Percentiles rank a stretch among this genome's conserved stretches.
Evolutionary conservation across 192 early-diverging fungal genomes (phyloP).

Genomic region (Mortierella hygrophila): DNA sequence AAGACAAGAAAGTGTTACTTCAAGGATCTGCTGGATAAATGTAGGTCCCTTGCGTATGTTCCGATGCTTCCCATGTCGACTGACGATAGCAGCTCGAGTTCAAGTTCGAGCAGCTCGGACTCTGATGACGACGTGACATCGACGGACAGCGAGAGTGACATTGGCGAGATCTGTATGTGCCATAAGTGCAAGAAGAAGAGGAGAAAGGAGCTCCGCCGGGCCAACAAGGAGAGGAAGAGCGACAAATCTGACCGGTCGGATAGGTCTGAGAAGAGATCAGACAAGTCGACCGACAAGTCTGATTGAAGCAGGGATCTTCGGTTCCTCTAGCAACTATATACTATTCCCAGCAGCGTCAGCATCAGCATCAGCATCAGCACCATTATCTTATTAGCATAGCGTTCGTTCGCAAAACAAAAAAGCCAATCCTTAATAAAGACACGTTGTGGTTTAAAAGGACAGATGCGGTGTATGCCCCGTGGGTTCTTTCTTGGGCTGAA

Average conservation of each 20-base stretch:
- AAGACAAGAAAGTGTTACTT: constrained; percentile 53
- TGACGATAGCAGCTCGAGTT: constrained; percentile 59
- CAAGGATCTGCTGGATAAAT: constrained; percentile 52
- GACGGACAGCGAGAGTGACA: constrained; percentile 65
- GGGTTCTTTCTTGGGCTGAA: neutral
- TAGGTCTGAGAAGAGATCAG: neutral
- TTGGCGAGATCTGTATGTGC: constrained; percentile 70
- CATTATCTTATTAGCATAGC: too few relatives aligned
- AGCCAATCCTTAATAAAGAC: too few relatives aligned
- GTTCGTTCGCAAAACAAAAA: too few relatives aligned
- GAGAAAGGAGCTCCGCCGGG: constrained; percentile 52
- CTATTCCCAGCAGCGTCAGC: too few relatives aligned
- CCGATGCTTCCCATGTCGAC: constrained; percentile 60
- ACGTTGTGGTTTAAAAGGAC: too few relatives aligned
- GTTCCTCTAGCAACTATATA: too few relatives aligned
- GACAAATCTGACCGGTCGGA: neutral
- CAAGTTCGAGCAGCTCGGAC: constrained; percentile 35
- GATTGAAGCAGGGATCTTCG: too few relatives aligned
- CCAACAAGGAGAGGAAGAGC: constrained; percentile 10
- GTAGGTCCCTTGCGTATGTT: constrained; percentile 57
- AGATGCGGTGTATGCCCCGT: neutral
- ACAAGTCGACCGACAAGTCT: neutral
- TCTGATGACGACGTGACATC: constrained; percentile 41
- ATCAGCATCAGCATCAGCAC: too few relatives aligned
- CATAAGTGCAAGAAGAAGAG: constrained; percentile 68